Base-by-base conservation (phyloP, 495 filamentous ascomycete genomes). In the Emericellopsis terricola region DNA sequence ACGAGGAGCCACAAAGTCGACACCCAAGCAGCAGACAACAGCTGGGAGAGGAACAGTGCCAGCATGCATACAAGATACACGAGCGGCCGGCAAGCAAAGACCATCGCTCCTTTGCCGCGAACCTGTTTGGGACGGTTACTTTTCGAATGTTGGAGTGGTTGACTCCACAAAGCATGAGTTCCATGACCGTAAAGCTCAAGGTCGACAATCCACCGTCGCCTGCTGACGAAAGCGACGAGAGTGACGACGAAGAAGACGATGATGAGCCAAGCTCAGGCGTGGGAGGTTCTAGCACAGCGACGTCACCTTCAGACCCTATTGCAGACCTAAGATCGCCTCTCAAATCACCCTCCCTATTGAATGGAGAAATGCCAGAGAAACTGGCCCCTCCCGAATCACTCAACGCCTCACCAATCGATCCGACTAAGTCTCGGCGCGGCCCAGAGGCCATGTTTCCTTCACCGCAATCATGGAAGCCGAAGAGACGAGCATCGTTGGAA, bases 111-210 rank as follows among this genome's bases (percentile, higher is more conserved):
- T 86, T 91, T 42, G 77, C 78, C 7, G 83, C 84, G 29, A 79
- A 79, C 38, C 57, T 89, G 2, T 86, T 87, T 44, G 76, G 77
- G 40, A 83, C 82, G 2, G 60, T 74, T 28, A 68, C 81, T 3
- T 63, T 84, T 41, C 75, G 75, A 36, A 80, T 87, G 72, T 56
- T 87, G 18, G 80, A 85, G 49, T 85, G 78, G 78, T 57, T 81
- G 24, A 71, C 75, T 10, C 66, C 76, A 8, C 56, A 53, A 28
- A 59, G 51, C 21, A 43, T 66, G 11, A 54, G 60, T 29, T 52
- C 56, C 7, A 51, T 65, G 50, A 49, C 52, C 5, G 40, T 48
- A 10, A 56, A 35, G 33, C 11, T 35, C 9, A n/a, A n/a, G n/a
- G n/a, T n/a, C n/a, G n/a, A n/a, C n/a, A n/a, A n/a, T n/a, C n/a